phyloP scores from a whole-genome alignment of 163 green algal species.

The Volvox carteri region DNA sequence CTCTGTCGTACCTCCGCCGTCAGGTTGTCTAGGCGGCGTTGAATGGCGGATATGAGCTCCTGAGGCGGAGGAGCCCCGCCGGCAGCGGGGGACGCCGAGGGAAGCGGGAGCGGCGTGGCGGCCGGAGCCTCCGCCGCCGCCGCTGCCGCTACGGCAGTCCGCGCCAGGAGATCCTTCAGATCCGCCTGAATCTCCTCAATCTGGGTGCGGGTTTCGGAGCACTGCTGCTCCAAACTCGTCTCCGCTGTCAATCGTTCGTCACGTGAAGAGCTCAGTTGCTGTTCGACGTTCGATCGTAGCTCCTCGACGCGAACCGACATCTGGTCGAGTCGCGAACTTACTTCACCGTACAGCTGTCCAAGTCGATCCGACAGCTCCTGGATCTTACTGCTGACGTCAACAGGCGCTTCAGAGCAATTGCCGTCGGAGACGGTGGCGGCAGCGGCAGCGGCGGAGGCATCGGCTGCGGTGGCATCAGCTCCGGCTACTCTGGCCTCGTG shows the following conservation, averaged over 20 bases:
- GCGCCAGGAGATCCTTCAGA: neutral
- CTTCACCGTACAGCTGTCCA: neutral
- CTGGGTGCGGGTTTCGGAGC: neutral
- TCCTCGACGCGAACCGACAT: neutral
- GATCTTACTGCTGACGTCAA: neutral
- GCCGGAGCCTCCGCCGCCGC: neutral
- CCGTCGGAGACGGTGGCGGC: neutral
- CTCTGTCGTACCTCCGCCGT: slow-evolving; percentile 29
- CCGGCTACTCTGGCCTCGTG: neutral
- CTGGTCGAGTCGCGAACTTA: neutral
- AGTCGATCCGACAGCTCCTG: neutral
- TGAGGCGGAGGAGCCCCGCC: neutral
- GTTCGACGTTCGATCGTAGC: neutral
- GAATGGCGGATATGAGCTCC: neutral
- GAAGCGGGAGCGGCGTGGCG: too few species aligned
- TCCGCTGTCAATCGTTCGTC: neutral
- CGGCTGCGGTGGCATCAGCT: neutral
- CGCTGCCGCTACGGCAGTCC: neutral
- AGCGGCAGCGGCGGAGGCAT: neutral
- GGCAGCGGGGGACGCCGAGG: too few species aligned
- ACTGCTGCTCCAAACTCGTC: neutral
- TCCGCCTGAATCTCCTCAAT: neutral
- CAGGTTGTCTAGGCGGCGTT: slow-evolving; percentile 37
- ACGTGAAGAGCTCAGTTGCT: neutral
- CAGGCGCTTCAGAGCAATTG: neutral